Conservation (phyloP, 352 stramenopile genomes). For the Albugo candida region DNA sequence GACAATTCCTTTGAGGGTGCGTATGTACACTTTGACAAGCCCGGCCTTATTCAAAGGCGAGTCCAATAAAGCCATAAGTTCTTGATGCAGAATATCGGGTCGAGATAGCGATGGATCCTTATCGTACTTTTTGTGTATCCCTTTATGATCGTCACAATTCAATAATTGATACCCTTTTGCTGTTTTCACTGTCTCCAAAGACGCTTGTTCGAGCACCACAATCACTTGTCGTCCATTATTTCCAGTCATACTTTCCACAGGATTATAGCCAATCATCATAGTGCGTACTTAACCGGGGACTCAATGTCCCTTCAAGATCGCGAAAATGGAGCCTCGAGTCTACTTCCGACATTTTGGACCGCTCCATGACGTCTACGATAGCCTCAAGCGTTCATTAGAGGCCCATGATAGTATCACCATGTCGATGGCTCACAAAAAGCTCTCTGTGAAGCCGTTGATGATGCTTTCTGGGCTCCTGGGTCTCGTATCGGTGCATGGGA, state of each 20-base stretch:
- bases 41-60: constrained; percentile 98
- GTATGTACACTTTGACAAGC: constrained; percentile 95
- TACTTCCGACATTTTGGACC: too few species aligned
- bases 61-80: constrained; percentile 96
- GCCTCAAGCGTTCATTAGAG: constrained; percentile 1
- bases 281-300: too few species aligned
- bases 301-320: too few species aligned
- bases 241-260: too few species aligned
- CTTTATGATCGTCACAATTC: constrained; percentile 99
- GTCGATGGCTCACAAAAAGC: constrained; percentile 56
- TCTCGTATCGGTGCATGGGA: not conserved
- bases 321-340: too few species aligned
- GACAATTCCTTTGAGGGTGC: constrained; percentile 92
- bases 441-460: constrained; percentile 69
- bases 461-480: constrained; percentile 54
- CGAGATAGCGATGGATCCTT: constrained; percentile 93
- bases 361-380: not conserved
- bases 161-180: constrained; percentile 97
- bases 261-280: too few species aligned
- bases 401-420: constrained; percentile 54
- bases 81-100: constrained; percentile 98
- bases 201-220: constrained; percentile 95
- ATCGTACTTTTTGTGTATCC: constrained; percentile 88
- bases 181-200: constrained; percentile 99
- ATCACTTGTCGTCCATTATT: constrained; percentile 82